Base-by-base conservation (phyloP, 1,284 basidiomycete species). In the Fomitopsis pinicola region DNA sequence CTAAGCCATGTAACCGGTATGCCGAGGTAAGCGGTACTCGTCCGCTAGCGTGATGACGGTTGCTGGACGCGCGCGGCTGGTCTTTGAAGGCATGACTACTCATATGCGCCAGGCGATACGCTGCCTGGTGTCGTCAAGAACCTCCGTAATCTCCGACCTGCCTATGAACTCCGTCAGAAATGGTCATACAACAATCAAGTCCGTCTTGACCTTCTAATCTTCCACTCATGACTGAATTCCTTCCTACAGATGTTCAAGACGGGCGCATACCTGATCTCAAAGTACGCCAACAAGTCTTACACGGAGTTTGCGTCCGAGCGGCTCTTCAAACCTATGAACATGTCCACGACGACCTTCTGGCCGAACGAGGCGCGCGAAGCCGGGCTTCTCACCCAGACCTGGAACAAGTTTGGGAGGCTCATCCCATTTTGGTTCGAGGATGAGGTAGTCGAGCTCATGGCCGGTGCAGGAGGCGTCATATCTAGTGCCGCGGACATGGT, bases 141-240 rank as follows among this genome's bases (percentile, higher is more conserved):
- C 9, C 62, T 81, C 64, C 68, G 65, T 15, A 55, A 77, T 61
- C 68, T 81, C 9, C 68, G 65, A 1, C 74, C 77, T 0, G 71
- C 73, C 1, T 75, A 71, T 42, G 80, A 78, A 63, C 66, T 80
- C 1, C 72, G 80, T 17, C 65, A 80, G 60, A 67, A 66, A 26
- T 80, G 70, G 67, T 73, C 71, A 3, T 82, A 80, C 69, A 80
- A 75, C 64, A 80, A 80, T 42, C 69, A 73, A 46, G 80, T 76
- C 48, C 14, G 55, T 53, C 36, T 1, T 36, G 10, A 35, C 5
- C 46, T 19, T 38, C 10, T 30, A 6, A n/a, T 19, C 19, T 44
- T 22, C 22, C 44, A 6, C 30, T 22, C 42, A 12, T 30, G 38
- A 14, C 6, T 26, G 1, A 8, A 10, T 19, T 33, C 2, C 53